Conservation (phyloP, 768 basidiomycete species). For the Mycena sanguinolenta region DNA sequence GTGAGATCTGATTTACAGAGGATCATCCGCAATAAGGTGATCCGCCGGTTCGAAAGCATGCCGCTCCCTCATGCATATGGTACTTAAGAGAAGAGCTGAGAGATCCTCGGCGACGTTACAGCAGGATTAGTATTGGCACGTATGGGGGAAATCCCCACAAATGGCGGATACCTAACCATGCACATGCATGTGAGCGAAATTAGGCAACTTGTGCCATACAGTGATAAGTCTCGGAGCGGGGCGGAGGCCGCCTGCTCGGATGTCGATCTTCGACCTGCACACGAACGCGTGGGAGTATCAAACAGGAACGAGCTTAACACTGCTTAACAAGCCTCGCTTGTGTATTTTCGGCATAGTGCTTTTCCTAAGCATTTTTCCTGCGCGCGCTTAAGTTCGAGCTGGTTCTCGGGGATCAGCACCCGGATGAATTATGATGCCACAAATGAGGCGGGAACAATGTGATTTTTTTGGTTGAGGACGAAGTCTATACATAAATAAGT, state of each 20-base stretch:
- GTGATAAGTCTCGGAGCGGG: conserved; percentile 5
- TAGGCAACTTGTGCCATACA: neutral
- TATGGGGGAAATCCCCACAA: conserved; percentile 12
- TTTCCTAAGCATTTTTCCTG: neutral
- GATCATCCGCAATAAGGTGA: conserved; percentile 10
- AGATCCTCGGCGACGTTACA: conserved; percentile 22
- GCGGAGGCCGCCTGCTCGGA: neutral
- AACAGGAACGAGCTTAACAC: conserved; percentile 15
- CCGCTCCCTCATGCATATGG: conserved; percentile 7
- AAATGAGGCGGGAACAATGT: too few relatives aligned
- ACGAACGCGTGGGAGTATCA: conserved; percentile 9
- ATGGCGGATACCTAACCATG: neutral
- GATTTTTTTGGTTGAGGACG: too few relatives aligned
- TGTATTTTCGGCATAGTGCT: neutral
- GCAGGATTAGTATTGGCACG: neutral
- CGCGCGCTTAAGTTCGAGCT: too few relatives aligned
- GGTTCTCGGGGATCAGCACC: too few relatives aligned
- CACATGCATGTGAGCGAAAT: conserved; percentile 1
- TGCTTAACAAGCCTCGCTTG: neutral
- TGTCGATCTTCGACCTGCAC: neutral
- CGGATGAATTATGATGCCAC: too few relatives aligned
- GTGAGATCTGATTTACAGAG: neutral
- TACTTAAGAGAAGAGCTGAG: too few relatives aligned
- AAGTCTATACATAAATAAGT: conserved; percentile 4
- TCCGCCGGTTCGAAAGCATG: conserved; percentile 23